These are phyloP conservation scores for Cymbopogon citratus DNA, from an alignment of 176 grass and related monocot genomes.

Conservation along the genomic window DNA sequence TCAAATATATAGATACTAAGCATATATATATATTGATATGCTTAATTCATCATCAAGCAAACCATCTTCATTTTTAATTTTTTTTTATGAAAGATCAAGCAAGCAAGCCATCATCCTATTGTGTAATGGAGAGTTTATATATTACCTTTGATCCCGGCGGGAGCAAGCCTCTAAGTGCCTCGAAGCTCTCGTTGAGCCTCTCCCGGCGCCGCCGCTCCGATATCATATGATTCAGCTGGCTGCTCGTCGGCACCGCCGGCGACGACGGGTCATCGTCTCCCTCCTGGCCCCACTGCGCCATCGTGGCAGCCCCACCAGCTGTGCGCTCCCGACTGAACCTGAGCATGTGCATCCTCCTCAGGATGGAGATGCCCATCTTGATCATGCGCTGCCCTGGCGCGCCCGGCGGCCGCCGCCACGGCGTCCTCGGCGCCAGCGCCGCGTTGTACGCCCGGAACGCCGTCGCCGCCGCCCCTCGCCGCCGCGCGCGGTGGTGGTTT, in stretches of 20 bases:
- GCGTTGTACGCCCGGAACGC: conserved; percentile 50
- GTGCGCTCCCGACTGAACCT: conserved; percentile 13
- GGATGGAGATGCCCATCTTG: conserved; percentile 46
- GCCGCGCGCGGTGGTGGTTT: not conserved
- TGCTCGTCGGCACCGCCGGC: too few relatives aligned
- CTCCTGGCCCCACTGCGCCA: not conserved
- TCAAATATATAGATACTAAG: too few relatives aligned
- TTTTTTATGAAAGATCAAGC: not conserved
- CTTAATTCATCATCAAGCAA: not conserved
- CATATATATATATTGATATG: too few relatives aligned
- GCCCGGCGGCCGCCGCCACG: not conserved
- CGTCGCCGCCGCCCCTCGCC: not conserved
- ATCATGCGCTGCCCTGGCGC: conserved; percentile 54
- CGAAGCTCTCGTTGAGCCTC: conserved; percentile 76
- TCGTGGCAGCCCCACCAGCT: not conserved
- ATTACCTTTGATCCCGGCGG: conserved; percentile 62
- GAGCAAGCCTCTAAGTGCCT: conserved; percentile 46
- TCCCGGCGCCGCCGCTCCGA: conserved; percentile 52
- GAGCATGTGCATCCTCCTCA: conserved; percentile 32
- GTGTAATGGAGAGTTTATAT: not conserved
- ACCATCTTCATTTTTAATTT: not conserved
- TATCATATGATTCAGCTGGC: too few relatives aligned
- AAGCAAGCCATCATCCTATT: not conserved
- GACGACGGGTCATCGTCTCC: too few relatives aligned
- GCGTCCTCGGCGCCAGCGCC: conserved; percentile 28